Conservation (phyloP, 805 yeast genomes). For the Metschnikowia sp. region DNA sequence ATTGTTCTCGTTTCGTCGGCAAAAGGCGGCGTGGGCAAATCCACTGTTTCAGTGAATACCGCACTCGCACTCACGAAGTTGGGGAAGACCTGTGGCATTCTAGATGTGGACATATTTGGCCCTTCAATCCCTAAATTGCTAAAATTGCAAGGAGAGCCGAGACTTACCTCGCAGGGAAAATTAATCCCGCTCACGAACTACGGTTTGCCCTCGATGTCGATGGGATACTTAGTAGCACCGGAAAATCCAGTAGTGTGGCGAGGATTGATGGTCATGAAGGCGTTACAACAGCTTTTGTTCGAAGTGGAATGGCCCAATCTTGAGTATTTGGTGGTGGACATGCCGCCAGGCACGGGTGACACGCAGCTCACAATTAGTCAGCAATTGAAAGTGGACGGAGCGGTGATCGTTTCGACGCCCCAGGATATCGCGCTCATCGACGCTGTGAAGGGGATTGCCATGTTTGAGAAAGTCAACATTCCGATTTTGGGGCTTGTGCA, state of each 20-base stretch:
- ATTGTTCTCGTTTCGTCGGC: slow-evolving; percentile 70
- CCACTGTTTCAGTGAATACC: slow-evolving; percentile 67
- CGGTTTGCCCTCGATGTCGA: slow-evolving; percentile 82
- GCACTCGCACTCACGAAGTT: slow-evolving; percentile 56
- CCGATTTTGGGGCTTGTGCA: slow-evolving; percentile 78
- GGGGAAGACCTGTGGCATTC: slow-evolving; percentile 60
- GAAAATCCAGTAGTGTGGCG: slow-evolving; percentile 79
- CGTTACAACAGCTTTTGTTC: slow-evolving; percentile 75
- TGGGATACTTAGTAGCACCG: slow-evolving; percentile 74
- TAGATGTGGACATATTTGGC: slow-evolving; percentile 83
- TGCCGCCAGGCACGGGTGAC: slow-evolving; percentile 95
- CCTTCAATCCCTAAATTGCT: slow-evolving; percentile 77
- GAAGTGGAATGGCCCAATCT: slow-evolving; percentile 72
- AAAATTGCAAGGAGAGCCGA: slow-evolving; percentile 68
- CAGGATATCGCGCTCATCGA: slow-evolving; percentile 82
- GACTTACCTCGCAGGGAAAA: slow-evolving; percentile 49
- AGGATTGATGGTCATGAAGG: slow-evolving; percentile 84
- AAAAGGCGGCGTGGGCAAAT: slow-evolving; percentile 81
- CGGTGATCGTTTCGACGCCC: slow-evolving; percentile 80
- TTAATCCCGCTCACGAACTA: slow-evolving; percentile 67
- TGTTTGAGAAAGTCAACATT: slow-evolving; percentile 69
- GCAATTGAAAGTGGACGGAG: slow-evolving; percentile 71
- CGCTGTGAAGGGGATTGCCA: slow-evolving; percentile 73
- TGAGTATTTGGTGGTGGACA: slow-evolving; percentile 70
- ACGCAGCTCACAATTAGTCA: slow-evolving; percentile 82